Conservation (phyloP, 1,284 basidiomycete genomes). For the Albatrellus sp. region DNA sequence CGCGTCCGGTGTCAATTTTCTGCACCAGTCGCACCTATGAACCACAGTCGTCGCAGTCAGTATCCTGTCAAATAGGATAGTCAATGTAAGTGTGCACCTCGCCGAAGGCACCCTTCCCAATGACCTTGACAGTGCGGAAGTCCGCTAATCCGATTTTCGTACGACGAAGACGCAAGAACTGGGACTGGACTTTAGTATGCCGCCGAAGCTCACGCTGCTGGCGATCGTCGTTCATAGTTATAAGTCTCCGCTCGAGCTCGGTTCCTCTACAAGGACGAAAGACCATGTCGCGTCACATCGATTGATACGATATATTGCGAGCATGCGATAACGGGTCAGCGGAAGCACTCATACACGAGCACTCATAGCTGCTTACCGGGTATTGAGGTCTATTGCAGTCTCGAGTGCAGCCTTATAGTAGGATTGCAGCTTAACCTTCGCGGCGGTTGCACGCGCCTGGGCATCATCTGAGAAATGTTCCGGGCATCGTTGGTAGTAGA, state of each 20-base stretch:
- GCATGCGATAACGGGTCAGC: neutral
- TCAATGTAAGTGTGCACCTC: slow-evolving; percentile 34
- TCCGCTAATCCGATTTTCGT: slow-evolving; percentile 85
- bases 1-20: slow-evolving; percentile 94
- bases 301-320: slow-evolving; percentile 4
- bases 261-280: slow-evolving; percentile 45
- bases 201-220: slow-evolving; percentile 73
- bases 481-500: slow-evolving; percentile 65
- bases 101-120: slow-evolving; percentile 98
- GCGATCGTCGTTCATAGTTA: slow-evolving; percentile 59
- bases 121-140: slow-evolving; percentile 96
- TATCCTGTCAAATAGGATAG: neutral
- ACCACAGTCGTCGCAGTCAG: slow-evolving; percentile 4
- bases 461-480: slow-evolving; percentile 64
- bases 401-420: slow-evolving; percentile 90
- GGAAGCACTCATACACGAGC: too few relatives aligned
- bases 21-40: slow-evolving; percentile 84
- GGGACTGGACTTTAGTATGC: slow-evolving; percentile 76
- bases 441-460: slow-evolving; percentile 71
- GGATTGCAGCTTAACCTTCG: slow-evolving; percentile 85
- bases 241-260: slow-evolving; percentile 71
- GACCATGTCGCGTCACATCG: neutral
- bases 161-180: slow-evolving; percentile 65
- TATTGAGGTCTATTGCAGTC: slow-evolving; percentile 81
- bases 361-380: slow-evolving; percentile 51